Evolutionary conservation across 1,139 yeast genomes (phyloP).

Genomic region (Saccharomyces hybrid): DNA sequence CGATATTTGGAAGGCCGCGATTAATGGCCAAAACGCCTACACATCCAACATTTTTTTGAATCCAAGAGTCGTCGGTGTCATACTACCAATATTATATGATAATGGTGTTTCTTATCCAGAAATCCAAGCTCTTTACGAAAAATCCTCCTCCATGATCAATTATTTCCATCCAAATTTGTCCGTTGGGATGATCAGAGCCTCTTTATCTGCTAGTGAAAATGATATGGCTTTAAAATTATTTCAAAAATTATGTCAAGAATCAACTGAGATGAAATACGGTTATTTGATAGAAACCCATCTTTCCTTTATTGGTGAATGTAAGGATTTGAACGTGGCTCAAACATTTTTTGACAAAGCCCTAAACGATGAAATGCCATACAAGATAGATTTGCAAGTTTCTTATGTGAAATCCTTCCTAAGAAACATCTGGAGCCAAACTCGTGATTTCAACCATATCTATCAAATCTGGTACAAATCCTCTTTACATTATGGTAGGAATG

Average conservation of each 20-base stretch:
- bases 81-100: slow-evolving; percentile 61
- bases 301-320: slow-evolving; percentile 74
- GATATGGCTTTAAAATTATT: slow-evolving; percentile 46
- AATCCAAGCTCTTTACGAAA: slow-evolving; percentile 41
- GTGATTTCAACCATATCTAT: slow-evolving; percentile 51
- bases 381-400: slow-evolving; percentile 66
- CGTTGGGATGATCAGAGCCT: slow-evolving; percentile 57
- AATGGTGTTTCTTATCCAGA: slow-evolving; percentile 59
- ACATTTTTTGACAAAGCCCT: slow-evolving; percentile 64
- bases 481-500: slow-evolving; percentile 48
- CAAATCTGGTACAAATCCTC: slow-evolving; percentile 62
- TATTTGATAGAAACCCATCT: slow-evolving; percentile 39
- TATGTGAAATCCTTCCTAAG: slow-evolving; percentile 60
- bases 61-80: slow-evolving; percentile 61
- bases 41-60: slow-evolving; percentile 34
- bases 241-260: slow-evolving; percentile 38
- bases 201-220: slow-evolving; percentile 43
- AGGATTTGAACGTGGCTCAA: slow-evolving; percentile 63
- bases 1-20: slow-evolving; percentile 45
- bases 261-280: slow-evolving; percentile 32
- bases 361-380: slow-evolving; percentile 37
- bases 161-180: slow-evolving; percentile 44
- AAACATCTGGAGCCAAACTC: slow-evolving; percentile 52
- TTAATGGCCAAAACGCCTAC: slow-evolving; percentile 28
- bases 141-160: slow-evolving; percentile 34